Percentiles rank a stretch among this genome's conserved stretches.
These are phyloP conservation scores for Cladobotryum protrusum DNA, from an alignment of 2,329 filamentous ascomycete genomes.

Conservation along the genomic window DNA sequence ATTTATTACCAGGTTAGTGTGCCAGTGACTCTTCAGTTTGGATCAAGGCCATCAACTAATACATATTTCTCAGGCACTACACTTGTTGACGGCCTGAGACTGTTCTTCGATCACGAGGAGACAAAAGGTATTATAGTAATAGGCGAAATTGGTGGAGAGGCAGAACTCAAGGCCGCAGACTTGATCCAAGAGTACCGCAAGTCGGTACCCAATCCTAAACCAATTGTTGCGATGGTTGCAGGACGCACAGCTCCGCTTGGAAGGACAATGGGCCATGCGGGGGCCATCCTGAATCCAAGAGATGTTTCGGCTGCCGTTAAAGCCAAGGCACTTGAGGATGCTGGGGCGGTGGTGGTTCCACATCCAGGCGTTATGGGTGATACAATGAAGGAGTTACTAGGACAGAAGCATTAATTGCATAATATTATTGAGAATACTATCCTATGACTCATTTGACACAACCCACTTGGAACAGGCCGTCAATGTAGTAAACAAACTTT, in stretches of 20 bases:
- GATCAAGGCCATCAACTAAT: too few species aligned
- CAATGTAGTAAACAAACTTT: too few species aligned
- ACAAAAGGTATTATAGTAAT: constrained; percentile 67
- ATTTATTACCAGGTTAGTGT: constrained; percentile 57
- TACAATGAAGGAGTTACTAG: constrained; percentile 28
- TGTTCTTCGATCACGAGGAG: constrained; percentile 61
- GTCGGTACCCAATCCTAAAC: constrained; percentile 55
- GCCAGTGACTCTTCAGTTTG: background rate
- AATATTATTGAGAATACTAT: too few species aligned
- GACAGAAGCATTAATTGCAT: constrained; percentile 1
- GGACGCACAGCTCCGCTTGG: constrained; percentile 56
- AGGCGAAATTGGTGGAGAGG: constrained; percentile 64
- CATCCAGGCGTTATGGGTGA: constrained; percentile 33
- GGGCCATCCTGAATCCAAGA: constrained; percentile 44
- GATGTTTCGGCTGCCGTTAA: constrained; percentile 29
- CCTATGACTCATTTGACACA: too few species aligned
- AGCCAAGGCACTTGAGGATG: constrained; percentile 26
- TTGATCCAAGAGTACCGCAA: constrained; percentile 61
- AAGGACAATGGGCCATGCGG: constrained; percentile 67
- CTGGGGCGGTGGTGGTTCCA: constrained; percentile 31
- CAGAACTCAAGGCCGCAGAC: constrained; percentile 65
- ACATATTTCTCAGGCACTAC: constrained; percentile 43
- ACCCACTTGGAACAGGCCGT: too few species aligned
- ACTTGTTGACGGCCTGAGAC: constrained; percentile 61
- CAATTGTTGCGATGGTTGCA: constrained; percentile 56